Conservation (phyloP, 2,329 filamentous ascomycete genomes). For the Sphaerulina populicola region DNA sequence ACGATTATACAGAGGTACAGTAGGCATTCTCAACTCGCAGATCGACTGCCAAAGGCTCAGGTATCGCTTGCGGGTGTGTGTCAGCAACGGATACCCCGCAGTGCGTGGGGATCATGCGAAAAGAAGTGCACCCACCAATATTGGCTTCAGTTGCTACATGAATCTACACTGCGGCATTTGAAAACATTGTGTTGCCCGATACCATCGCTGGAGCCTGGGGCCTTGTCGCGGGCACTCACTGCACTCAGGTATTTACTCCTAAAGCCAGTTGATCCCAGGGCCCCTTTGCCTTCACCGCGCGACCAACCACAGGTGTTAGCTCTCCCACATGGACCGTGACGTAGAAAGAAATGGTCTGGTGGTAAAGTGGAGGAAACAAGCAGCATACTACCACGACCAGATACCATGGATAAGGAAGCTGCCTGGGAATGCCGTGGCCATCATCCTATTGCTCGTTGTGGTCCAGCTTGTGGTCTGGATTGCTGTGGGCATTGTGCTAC, state of each 20-base stretch:
- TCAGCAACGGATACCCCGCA: constrained; percentile 12
- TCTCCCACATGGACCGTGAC: constrained; percentile 10
- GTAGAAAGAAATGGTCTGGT: constrained; percentile 10
- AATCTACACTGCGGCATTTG: background rate
- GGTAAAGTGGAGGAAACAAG: constrained; percentile 18
- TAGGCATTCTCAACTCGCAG: too few relatives aligned
- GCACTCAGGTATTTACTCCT: background rate
- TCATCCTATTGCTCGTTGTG: constrained; percentile 47
- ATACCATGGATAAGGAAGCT: constrained; percentile 50
- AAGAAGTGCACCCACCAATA: background rate
- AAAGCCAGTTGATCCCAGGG: background rate
- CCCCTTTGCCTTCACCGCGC: background rate
- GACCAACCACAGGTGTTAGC: background rate
- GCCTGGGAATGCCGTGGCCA: constrained; percentile 49
- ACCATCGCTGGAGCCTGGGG: background rate
- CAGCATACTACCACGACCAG: constrained; percentile 40
- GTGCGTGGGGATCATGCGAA: background rate
- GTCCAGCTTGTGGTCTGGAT: constrained; percentile 53
- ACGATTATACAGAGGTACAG: too few relatives aligned
- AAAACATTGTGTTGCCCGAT: background rate
- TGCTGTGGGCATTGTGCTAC: constrained; percentile 49
- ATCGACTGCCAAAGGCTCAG: too few relatives aligned
- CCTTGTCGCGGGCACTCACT: background rate
- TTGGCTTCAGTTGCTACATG: background rate
- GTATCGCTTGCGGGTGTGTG: too few relatives aligned